phyloP scores from a whole-genome alignment of 805 yeast genomes.

The Starmerella stellata region DNA sequence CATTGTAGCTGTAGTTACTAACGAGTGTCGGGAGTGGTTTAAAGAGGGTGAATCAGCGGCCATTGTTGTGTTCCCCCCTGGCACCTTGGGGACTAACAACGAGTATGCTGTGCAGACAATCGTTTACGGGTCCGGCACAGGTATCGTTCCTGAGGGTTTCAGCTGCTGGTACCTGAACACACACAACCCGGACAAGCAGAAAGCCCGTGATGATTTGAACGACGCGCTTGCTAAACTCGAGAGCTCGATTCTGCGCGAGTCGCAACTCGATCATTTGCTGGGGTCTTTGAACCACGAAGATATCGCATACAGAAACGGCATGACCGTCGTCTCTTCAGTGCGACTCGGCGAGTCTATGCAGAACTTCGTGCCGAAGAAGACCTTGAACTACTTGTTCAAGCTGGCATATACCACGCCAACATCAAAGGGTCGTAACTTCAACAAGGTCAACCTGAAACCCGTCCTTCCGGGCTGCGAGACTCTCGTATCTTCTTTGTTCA shows the following conservation, averaged over 20 bases:
- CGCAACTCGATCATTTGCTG: constrained; percentile 39
- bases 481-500: constrained; percentile 35
- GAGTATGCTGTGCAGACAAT: constrained; percentile 64
- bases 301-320: constrained; percentile 37
- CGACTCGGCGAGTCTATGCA: constrained; percentile 71
- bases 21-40: constrained; percentile 85
- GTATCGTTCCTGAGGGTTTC: constrained; percentile 72
- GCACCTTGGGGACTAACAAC: constrained; percentile 48
- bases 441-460: constrained; percentile 9
- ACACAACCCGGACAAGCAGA: constrained; percentile 40
- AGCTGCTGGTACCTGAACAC: constrained; percentile 82
- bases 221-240: constrained; percentile 69
- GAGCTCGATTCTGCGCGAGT: constrained; percentile 60
- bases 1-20: constrained; percentile 63
- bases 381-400: constrained; percentile 42
- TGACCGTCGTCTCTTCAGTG: constrained; percentile 58
- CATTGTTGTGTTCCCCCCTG: constrained; percentile 82
- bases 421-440: constrained; percentile 10
- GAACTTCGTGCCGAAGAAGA: constrained; percentile 67
- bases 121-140: constrained; percentile 73
- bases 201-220: constrained; percentile 55
- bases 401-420: constrained; percentile 39
- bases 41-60: constrained; percentile 68
- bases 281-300: constrained; percentile 41
- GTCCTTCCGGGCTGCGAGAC: constrained; percentile 19